Evolutionary conservation across 495 filamentous ascomycete species (phyloP).

Genomic region (Penicillium desertorum): DNA sequence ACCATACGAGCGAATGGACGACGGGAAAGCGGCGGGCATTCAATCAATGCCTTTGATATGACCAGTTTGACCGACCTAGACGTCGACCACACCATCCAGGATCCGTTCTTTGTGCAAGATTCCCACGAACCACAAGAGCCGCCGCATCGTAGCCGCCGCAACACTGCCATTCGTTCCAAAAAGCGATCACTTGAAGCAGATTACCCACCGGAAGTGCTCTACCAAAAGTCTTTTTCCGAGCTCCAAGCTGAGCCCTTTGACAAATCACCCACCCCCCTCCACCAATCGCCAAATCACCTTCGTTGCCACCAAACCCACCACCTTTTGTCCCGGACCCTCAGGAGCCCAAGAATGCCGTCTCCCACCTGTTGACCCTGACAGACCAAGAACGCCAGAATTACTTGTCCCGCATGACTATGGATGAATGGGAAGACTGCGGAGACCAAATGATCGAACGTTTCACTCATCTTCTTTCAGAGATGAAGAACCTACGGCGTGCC

Average conservation of each 20-base stretch:
- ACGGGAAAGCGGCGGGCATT: constrained; percentile 30
- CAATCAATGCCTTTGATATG: constrained; percentile 37
- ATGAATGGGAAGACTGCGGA: constrained; percentile 80
- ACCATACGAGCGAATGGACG: constrained; percentile 27
- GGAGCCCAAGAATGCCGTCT: constrained; percentile 31
- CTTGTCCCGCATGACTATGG: constrained; percentile 61
- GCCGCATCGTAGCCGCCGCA: constrained; percentile 14
- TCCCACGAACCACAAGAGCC: background rate
- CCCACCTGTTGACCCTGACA: constrained; percentile 29
- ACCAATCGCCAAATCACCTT: constrained; percentile 23
- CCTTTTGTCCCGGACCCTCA: constrained; percentile 13
- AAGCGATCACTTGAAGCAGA: constrained; percentile 43
- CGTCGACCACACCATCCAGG: constrained; percentile 35
- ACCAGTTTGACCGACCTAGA: constrained; percentile 38
- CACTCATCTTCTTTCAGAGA: constrained; percentile 56
- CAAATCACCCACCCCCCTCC: constrained; percentile 31
- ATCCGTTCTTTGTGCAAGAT: constrained; percentile 31
- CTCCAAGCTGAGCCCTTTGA: constrained; percentile 50
- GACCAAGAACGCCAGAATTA: constrained; percentile 57
- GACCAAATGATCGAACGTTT: constrained; percentile 78
- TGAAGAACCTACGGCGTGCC: constrained; percentile 61
- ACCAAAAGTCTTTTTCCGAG: constrained; percentile 43
- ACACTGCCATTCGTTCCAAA: constrained; percentile 29
- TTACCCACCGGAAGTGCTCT: constrained; percentile 43
- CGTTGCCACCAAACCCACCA: constrained; percentile 21